A percentile compares a stretch with the other conserved stretches of the same genome.
phyloP scores from a whole-genome alignment of 495 filamentous ascomycete species.

The Talaromyces liani region DNA sequence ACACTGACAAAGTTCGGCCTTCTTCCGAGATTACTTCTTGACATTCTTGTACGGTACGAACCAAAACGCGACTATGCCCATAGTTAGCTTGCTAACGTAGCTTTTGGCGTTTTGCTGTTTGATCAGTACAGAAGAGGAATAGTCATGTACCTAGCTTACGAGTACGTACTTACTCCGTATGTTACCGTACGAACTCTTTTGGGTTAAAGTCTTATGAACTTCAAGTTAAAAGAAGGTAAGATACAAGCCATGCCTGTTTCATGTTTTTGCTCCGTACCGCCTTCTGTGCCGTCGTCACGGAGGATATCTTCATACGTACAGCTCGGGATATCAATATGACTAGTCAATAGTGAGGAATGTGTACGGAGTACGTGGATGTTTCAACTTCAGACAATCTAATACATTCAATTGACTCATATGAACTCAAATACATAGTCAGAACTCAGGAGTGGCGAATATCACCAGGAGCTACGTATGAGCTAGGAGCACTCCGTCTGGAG shows the following conservation, averaged over 20 bases:
- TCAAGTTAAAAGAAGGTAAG: background rate
- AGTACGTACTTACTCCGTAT: background rate
- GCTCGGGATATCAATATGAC: background rate
- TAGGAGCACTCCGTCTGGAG: too few relatives aligned
- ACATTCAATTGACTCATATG: too few relatives aligned
- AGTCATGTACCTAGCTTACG: background rate
- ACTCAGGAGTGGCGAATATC: too few relatives aligned
- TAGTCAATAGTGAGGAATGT: background rate
- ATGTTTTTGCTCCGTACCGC: background rate
- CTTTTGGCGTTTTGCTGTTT: background rate
- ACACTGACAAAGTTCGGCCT: background rate
- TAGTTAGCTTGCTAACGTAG: background rate
- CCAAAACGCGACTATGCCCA: background rate
- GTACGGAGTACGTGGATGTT: background rate
- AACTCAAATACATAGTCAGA: too few relatives aligned
- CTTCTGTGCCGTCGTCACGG: background rate
- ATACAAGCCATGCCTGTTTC: constrained; percentile 4
- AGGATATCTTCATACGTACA: background rate
- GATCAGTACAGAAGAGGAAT: background rate
- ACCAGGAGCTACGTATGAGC: background rate
- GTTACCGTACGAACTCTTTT: background rate
- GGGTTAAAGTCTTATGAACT: too few relatives aligned
- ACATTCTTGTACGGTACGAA: background rate
- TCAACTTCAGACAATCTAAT: background rate
- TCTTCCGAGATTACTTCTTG: background rate